These are phyloP conservation scores for Naganishia sp. DNA, from an alignment of 1,284 basidiomycete genomes.

Conservation along the genomic window DNA sequence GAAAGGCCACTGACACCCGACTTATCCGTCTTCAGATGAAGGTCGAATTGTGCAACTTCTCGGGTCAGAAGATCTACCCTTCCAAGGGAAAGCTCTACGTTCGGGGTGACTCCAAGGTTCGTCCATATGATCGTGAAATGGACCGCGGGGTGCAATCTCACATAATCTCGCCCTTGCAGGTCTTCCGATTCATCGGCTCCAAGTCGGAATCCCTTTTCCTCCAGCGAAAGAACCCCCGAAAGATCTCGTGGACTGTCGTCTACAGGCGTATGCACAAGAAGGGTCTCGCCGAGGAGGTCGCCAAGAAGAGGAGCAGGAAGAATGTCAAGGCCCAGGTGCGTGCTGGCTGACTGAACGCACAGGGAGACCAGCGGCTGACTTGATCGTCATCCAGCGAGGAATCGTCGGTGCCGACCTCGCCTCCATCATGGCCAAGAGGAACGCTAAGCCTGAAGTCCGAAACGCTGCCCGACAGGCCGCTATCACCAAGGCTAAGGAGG, in stretches of 20 bases:
- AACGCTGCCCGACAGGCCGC: slow-evolving; percentile 77
- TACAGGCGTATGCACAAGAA: slow-evolving; percentile 99
- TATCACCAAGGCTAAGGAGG: slow-evolving; percentile 86
- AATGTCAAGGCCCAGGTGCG: slow-evolving; percentile 81
- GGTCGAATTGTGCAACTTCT: slow-evolving; percentile 96
- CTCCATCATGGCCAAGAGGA: slow-evolving; percentile 85
- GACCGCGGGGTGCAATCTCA: neutral
- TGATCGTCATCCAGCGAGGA: slow-evolving; percentile 70
- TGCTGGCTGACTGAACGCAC: neutral
- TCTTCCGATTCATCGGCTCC: slow-evolving; percentile 86
- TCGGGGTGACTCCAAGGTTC: slow-evolving; percentile 91
- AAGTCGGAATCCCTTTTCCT: slow-evolving; percentile 97
- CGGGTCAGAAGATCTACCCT: slow-evolving; percentile 94
- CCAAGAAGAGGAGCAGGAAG: slow-evolving; percentile 96
- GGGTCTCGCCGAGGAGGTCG: slow-evolving; percentile 97
- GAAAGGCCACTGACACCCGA: slow-evolving; percentile 1
- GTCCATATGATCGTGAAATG: slow-evolving; percentile 44
- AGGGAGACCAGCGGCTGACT: neutral
- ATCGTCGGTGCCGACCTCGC: slow-evolving; percentile 95
- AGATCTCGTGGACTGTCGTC: slow-evolving; percentile 97
- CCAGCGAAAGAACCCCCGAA: slow-evolving; percentile 99
- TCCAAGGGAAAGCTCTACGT: slow-evolving; percentile 93
- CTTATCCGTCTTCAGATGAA: slow-evolving; percentile 62
- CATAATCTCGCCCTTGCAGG: slow-evolving; percentile 56
- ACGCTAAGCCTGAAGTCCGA: slow-evolving; percentile 85